These are phyloP conservation scores for Phyllostachys edulis DNA, from an alignment of 176 grass and related monocot species.

Conservation along the genomic window DNA sequence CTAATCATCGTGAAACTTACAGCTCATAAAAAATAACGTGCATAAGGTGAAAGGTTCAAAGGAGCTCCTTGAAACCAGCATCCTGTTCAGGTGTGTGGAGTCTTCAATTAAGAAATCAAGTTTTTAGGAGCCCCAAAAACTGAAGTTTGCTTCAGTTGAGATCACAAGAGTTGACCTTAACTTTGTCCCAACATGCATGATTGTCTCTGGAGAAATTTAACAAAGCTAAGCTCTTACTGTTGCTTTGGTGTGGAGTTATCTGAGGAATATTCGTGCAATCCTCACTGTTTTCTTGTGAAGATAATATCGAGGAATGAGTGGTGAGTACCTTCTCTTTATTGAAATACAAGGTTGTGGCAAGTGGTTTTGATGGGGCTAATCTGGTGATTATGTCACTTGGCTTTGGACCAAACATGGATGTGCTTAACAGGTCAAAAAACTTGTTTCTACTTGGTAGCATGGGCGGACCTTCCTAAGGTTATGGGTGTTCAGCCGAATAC, in stretches of 20 bases:
- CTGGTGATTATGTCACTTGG: neutral
- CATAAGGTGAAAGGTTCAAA: neutral
- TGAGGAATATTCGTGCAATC: neutral
- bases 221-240: constrained; percentile 17
- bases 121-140: constrained; percentile 6
- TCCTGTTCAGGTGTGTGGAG: constrained; percentile 36
- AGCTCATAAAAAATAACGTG: constrained; percentile 30
- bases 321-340: neutral
- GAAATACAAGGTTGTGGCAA: neutral
- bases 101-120: constrained; percentile 38
- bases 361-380: neutral
- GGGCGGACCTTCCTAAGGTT: no score
- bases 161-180: constrained; percentile 34
- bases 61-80: constrained; percentile 42
- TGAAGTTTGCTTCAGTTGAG: constrained; percentile 22
- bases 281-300: neutral
- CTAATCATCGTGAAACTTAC: neutral
- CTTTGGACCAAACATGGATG: no score
- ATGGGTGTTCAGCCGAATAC: no score
- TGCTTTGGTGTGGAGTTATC: constrained; percentile 22
- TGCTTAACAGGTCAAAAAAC: no score
- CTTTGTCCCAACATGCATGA: constrained; percentile 33
- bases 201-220: constrained; percentile 26
- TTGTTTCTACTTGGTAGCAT: no score
- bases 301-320: neutral